Evolutionary conservation across 495 filamentous ascomycete species (phyloP), one percentile per base, ranked within the genome.

Genomic region (Trichoderma orchidacearum): DNA sequence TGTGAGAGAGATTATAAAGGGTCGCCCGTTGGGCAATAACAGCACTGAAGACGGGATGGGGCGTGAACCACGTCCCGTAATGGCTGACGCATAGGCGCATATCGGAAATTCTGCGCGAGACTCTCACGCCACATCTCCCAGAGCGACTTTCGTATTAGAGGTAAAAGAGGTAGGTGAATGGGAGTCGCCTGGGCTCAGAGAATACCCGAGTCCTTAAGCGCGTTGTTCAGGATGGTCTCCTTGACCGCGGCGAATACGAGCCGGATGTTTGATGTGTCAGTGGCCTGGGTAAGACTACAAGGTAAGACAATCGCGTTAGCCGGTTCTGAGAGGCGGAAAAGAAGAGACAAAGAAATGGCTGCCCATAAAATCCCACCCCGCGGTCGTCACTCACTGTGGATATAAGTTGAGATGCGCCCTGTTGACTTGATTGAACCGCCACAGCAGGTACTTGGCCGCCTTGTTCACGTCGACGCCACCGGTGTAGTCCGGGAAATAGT

Each of bases 371-470:
- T n/a, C n/a, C n/a, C n/a, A n/a, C n/a, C 30, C n/a, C 18, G 17
- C 41, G 15, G 28, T 11, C 41, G 8, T 28, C 30, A 77, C 90
- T 72, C 83, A 96, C 93, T 98, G 93, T 65, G 93, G 93, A 70
- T 96, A 98, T 54, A 97, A 77, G 64, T 96, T 96, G 15, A 98
- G 80, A 70, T 96, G 90, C 21, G 91, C 93, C 56, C 93, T 79
- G 66, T 98, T 98, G 61, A 97, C 93, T 68, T 98, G 93, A 66
- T 96, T 96, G 68, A 98, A 98, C 64, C 94, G 80, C 93, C 94
- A 97, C 15, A 98, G 78, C 28, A 98, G 78, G 68, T 97, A 98
- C 70, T 98, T 98, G 36, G 93, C 91, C 11, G 93, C 93, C 64
- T 95, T 86, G 68, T 96, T 96, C 61, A 96, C 90, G 70, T 98